Evolutionary conservation across 169 alveolate species (phyloP).

Genomic region (Plasmodium vivax): DNA sequence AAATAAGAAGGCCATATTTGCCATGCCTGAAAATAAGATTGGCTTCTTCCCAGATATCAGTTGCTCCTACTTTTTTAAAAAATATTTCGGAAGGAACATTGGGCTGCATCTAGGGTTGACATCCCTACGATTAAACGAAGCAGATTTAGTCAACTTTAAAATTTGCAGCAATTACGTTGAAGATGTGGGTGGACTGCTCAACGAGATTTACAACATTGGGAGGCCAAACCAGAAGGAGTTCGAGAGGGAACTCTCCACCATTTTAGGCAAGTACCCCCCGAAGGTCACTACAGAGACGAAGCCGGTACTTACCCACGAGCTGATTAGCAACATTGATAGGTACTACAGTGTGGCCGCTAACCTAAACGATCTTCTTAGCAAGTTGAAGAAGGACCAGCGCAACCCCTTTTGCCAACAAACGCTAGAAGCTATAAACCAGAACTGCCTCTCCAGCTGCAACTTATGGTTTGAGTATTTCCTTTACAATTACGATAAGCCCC

Average conservation of each 20-base stretch:
- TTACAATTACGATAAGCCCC: constrained; percentile 41
- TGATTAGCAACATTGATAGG: constrained; percentile 34
- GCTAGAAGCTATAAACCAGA: constrained; percentile 11
- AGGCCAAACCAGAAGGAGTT: constrained; percentile 8
- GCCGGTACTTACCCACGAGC: constrained; percentile 38
- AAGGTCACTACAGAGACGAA: neutral
- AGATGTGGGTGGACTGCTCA: constrained; percentile 19
- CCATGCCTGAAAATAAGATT: constrained; percentile 73
- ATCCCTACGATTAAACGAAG: constrained; percentile 41
- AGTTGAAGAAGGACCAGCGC: constrained; percentile 15
- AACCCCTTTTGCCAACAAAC: constrained; percentile 21
- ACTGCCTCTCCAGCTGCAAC: constrained; percentile 38
- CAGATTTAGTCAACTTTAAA: constrained; percentile 49
- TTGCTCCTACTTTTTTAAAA: constrained; percentile 51
- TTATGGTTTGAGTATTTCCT: constrained; percentile 56
- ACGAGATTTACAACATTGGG: constrained; percentile 23
- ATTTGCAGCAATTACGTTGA: constrained; percentile 36
- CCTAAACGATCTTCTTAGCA: constrained; percentile 31
- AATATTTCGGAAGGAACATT: constrained; percentile 63
- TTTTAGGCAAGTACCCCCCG: constrained; percentile 23
- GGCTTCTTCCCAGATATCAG: constrained; percentile 65
- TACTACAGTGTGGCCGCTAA: constrained; percentile 26
- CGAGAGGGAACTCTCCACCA: neutral
- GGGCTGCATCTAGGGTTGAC: constrained; percentile 66
- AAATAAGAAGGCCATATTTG: constrained; percentile 41